Evolutionary conservation across 75 land plant genomes (phyloP).

Genomic region (Cunninghamia lanceolata): DNA sequence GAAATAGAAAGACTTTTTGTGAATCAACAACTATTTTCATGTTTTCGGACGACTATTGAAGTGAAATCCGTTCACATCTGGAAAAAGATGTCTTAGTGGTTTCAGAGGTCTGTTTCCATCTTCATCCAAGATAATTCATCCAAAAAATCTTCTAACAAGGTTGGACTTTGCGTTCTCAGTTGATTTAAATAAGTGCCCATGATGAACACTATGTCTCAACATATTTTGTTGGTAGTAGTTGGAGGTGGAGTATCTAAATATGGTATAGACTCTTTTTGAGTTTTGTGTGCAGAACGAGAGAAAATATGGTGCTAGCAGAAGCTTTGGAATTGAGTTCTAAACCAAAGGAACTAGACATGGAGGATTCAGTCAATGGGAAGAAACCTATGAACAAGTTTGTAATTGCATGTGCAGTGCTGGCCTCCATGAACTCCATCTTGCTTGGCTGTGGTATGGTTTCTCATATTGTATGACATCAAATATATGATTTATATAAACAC

Average conservation of each 20-base stretch:
- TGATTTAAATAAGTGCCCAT: not conserved
- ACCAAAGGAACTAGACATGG: not conserved
- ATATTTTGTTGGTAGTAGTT: not conserved
- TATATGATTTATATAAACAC: not conserved
- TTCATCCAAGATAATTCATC: not conserved
- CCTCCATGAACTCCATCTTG: slow-evolving; percentile 73
- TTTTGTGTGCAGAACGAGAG: not conserved
- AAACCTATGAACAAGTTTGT: slow-evolving; percentile 48
- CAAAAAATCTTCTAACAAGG: not conserved
- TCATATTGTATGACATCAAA: not conserved
- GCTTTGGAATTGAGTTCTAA: not conserved
- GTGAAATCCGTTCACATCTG: not conserved
- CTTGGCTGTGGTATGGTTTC: slow-evolving; percentile 66
- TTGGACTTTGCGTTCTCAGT: not conserved
- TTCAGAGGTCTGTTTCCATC: not conserved
- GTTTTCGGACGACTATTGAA: not conserved
- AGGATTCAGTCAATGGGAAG: not conserved
- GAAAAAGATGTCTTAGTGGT: not conserved
- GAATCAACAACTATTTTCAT: not conserved
- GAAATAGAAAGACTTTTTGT: not conserved
- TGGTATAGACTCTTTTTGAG: not conserved
- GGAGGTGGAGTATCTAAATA: not conserved
- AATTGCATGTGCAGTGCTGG: slow-evolving; percentile 65
- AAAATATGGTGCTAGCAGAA: not conserved
- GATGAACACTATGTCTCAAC: not conserved